Conservation (phyloP, 805 yeast species). For the Brettanomyces nanus region DNA sequence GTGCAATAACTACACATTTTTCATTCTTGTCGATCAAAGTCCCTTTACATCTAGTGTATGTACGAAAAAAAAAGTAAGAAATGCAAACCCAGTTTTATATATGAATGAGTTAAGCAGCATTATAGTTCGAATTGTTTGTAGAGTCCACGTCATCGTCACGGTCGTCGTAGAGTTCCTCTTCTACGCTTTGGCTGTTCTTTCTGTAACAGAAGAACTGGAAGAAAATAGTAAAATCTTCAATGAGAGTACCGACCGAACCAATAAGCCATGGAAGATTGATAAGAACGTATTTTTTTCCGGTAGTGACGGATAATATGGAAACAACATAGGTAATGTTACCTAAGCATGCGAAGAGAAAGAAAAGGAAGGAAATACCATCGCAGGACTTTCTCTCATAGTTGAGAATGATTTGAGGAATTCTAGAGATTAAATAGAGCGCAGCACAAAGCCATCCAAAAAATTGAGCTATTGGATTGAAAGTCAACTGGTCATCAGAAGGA, state of each 20-base stretch:
- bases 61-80: too few relatives aligned
- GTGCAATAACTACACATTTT: too few relatives aligned
- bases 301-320: slow-evolving; percentile 70
- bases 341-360: slow-evolving; percentile 88
- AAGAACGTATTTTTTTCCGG: slow-evolving; percentile 58
- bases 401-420: slow-evolving; percentile 85
- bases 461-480: slow-evolving; percentile 75
- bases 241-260: slow-evolving; percentile 83
- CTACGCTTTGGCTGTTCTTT: slow-evolving; percentile 6
- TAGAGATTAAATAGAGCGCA: slow-evolving; percentile 68
- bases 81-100: too few relatives aligned
- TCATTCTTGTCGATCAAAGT: too few relatives aligned
- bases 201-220: slow-evolving; percentile 77
- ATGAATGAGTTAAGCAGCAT: too few relatives aligned
- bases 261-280: slow-evolving; percentile 90
- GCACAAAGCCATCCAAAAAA: slow-evolving; percentile 81
- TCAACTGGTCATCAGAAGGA: slow-evolving; percentile 34
- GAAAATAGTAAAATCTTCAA: slow-evolving; percentile 77
- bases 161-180: slow-evolving; percentile 22
- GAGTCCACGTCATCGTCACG: slow-evolving; percentile 11
- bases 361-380: slow-evolving; percentile 90
- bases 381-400: slow-evolving; percentile 85
- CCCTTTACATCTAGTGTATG: too few relatives aligned
- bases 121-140: too few relatives aligned
- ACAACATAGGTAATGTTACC: slow-evolving; percentile 90